phyloP scores from a whole-genome alignment of 306 rosid species.

The Acacia acuminata region DNA sequence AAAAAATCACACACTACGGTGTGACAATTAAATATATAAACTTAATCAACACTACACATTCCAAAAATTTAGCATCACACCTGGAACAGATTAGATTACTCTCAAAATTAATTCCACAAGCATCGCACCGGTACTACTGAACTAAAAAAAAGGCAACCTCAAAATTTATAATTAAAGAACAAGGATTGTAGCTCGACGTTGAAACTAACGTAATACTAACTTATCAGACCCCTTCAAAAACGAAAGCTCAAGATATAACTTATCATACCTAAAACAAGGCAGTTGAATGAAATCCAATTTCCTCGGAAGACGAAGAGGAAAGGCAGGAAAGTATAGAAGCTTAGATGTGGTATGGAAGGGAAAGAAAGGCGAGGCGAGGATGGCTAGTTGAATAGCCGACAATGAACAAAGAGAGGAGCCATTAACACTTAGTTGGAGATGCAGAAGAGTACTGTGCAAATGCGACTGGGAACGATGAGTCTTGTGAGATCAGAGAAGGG shows the following conservation, averaged over 20 bases:
- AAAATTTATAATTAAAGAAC: background rate
- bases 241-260: background rate
- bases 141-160: background rate
- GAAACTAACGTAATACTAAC: background rate
- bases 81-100: slow-evolving; percentile 1
- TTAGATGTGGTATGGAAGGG: background rate
- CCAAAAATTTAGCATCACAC: slow-evolving; percentile 10
- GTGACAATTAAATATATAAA: background rate
- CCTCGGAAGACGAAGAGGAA: background rate
- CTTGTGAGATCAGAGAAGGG: background rate
- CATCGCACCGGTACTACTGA: background rate
- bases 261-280: background rate
- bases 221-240: background rate
- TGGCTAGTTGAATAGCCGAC: slow-evolving; percentile 49
- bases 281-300: slow-evolving; percentile 16
- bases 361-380: slow-evolving; percentile 32
- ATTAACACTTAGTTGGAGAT: background rate
- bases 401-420: background rate
- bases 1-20: background rate
- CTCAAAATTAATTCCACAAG: background rate
- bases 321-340: background rate
- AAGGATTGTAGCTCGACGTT: background rate
- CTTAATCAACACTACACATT: background rate
- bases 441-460: background rate
- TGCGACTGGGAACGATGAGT: too few relatives aligned